These are phyloP conservation scores for Boletus rufocinnamomeus DNA, from an alignment of 768 basidiomycete species.

Conservation along the genomic window DNA sequence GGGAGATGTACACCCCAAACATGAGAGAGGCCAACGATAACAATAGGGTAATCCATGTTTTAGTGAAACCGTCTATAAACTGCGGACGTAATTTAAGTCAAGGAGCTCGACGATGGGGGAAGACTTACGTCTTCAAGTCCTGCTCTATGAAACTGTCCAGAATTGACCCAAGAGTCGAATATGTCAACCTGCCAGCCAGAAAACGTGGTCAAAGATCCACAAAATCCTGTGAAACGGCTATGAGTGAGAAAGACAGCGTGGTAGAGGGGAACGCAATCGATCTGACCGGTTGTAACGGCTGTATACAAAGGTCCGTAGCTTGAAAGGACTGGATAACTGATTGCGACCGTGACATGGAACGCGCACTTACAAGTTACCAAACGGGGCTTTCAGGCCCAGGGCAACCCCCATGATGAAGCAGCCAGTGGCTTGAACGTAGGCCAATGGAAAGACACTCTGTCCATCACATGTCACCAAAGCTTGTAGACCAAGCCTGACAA, in stretches of 20 bases:
- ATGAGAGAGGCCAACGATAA: conserved; percentile 75
- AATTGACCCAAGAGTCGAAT: conserved; percentile 84
- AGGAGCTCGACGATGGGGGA: not conserved
- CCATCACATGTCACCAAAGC: conserved; percentile 78
- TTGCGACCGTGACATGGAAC: conserved; percentile 9
- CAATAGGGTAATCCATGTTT: conserved; percentile 76
- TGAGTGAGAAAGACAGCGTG: conserved; percentile 1
- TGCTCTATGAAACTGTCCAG: conserved; percentile 50
- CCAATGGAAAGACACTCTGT: conserved; percentile 73
- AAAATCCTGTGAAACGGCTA: conserved; percentile 62
- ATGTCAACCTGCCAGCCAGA: conserved; percentile 92
- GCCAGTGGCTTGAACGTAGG: conserved; percentile 84
- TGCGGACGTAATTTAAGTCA: conserved; percentile 35
- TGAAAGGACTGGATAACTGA: conserved; percentile 11
- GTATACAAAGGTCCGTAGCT: conserved; percentile 91
- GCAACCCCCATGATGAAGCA: conserved; percentile 91
- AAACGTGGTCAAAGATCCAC: conserved; percentile 95
- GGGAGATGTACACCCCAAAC: conserved; percentile 70
- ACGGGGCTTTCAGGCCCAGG: conserved; percentile 66
- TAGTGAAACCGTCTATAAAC: conserved; percentile 86
- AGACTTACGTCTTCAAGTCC: conserved; percentile 72
- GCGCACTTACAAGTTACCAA: conserved; percentile 69
- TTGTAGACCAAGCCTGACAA: conserved; percentile 76
- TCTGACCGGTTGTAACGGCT: conserved; percentile 79
- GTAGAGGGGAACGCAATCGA: not conserved